Conservation (phyloP, 805 yeast genomes). For the Zygosaccharomyces pseudorouxii region DNA sequence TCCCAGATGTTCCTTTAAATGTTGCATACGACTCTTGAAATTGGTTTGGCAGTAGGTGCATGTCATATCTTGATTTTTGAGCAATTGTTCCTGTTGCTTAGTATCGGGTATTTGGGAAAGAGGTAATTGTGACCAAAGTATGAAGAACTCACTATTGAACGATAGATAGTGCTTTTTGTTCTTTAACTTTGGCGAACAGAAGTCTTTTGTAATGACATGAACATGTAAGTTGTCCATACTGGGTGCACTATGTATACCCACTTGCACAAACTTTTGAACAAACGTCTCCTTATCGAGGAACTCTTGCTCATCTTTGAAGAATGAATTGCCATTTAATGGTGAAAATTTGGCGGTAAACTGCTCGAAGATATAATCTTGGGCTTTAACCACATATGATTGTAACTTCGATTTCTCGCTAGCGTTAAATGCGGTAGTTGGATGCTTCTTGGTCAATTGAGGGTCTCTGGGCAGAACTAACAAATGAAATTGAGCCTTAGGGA, state of each 20-base stretch:
- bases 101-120: conserved; percentile 30
- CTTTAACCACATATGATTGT: conserved; percentile 33
- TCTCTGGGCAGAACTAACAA: conserved; percentile 56
- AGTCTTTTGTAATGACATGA: conserved; percentile 67
- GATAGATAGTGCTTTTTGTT: conserved; percentile 65
- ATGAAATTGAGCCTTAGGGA: conserved; percentile 61
- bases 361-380: conserved; percentile 32
- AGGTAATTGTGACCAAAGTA: conserved; percentile 49
- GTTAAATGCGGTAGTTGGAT: conserved; percentile 48
- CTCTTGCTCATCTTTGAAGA: conserved; percentile 16
- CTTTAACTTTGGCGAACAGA: conserved; percentile 50
- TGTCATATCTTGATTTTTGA: conserved; percentile 35
- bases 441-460: conserved; percentile 37
- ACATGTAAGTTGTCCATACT: conserved; percentile 66
- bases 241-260: conserved; percentile 69
- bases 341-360: conserved; percentile 15
- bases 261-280: conserved; percentile 35
- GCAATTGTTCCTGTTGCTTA: conserved; percentile 38
- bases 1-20: conserved; percentile 40
- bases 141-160: conserved; percentile 62
- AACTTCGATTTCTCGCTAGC: conserved; percentile 36
- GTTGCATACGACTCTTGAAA: conserved; percentile 41
- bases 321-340: conserved; percentile 10
- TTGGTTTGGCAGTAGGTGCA: conserved; percentile 42
- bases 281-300: conserved; percentile 19